These are phyloP conservation scores for Neoarthrinium moseri DNA, from an alignment of 2,329 filamentous ascomycete genomes.

Conservation along the genomic window DNA sequence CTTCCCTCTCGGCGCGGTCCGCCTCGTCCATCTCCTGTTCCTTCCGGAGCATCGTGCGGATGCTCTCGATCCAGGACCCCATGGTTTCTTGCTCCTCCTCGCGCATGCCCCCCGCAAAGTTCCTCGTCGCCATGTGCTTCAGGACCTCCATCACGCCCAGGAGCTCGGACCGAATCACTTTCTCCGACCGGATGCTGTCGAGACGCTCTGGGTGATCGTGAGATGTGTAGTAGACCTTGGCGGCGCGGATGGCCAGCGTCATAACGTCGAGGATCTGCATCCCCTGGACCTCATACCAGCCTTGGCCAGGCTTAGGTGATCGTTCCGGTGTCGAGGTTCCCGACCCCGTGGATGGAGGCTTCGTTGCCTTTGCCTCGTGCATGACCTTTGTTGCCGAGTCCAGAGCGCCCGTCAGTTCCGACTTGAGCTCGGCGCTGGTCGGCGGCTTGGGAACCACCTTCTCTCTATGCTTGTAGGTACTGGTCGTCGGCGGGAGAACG, in stretches of 20 bases:
- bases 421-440: slow-evolving; percentile 74
- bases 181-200: slow-evolving; percentile 84
- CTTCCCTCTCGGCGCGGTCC: slow-evolving; percentile 67
- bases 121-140: slow-evolving; percentile 85
- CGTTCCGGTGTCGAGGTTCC: slow-evolving; percentile 15
- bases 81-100: slow-evolving; percentile 77
- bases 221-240: slow-evolving; percentile 93
- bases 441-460: slow-evolving; percentile 82
- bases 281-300: slow-evolving; percentile 85
- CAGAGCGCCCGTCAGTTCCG: slow-evolving; percentile 46
- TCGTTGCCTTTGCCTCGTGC: slow-evolving; percentile 51
- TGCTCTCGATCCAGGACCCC: slow-evolving; percentile 73
- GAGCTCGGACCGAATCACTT: slow-evolving; percentile 78
- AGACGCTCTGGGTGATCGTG: slow-evolving; percentile 85
- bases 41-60: slow-evolving; percentile 71
- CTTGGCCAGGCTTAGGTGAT: slow-evolving; percentile 44
- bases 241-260: slow-evolving; percentile 91
- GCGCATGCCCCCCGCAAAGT: slow-evolving; percentile 80
- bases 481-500: slow-evolving; percentile 95
- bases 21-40: slow-evolving; percentile 76
- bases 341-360: slow-evolving; percentile 12
- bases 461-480: slow-evolving; percentile 87
- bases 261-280: slow-evolving; percentile 90
- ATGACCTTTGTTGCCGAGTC: slow-evolving; percentile 55
- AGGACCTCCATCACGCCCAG: slow-evolving; percentile 85